Evolutionary conservation across 225 moss, liverwort and hornwort genomes (phyloP).

Genomic region (Anthoceros angustus): DNA sequence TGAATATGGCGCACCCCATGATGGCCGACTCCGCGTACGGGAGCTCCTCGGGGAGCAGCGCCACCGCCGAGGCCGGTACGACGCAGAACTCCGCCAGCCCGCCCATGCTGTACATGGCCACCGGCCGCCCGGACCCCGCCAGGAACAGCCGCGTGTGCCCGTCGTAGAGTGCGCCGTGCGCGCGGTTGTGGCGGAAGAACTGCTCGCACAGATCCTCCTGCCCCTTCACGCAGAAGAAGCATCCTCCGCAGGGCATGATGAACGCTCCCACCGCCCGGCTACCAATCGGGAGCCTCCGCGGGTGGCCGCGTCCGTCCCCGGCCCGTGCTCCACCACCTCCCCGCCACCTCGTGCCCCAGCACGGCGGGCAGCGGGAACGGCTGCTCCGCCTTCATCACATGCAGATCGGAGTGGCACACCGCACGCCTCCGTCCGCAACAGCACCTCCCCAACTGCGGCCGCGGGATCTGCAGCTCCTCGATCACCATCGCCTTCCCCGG

Average conservation of each 20-base stretch:
- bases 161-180: conserved; percentile 42
- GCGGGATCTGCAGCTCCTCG: conserved; percentile 73
- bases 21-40: conserved; percentile 78
- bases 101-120: conserved; percentile 98
- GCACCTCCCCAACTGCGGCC: conserved; percentile 70
- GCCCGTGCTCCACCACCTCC: conserved; percentile 86
- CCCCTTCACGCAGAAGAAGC: conserved; percentile 94
- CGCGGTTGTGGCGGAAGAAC: conserved; percentile 90
- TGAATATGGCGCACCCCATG: conserved; percentile 83
- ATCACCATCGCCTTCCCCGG: conserved; percentile 72
- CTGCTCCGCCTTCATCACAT: conserved; percentile 72
- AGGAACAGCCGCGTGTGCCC: not conserved
- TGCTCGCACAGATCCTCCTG: conserved; percentile 90
- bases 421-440: conserved; percentile 82
- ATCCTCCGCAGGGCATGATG: conserved; percentile 96
- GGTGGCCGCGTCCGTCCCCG: conserved; percentile 70
- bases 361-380: conserved; percentile 82
- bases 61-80: conserved; percentile 63
- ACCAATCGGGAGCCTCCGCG: conserved; percentile 72
- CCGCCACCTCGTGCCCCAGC: conserved; percentile 85
- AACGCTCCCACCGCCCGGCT: conserved; percentile 81
- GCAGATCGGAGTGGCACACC: conserved; percentile 99
- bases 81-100: conserved; percentile 96
- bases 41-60: conserved; percentile 50
- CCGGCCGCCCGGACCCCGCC: conserved; percentile 46